Evolutionary conservation across 2,329 filamentous ascomycete species (phyloP).

Genomic region (Delphinella strobiligena): DNA sequence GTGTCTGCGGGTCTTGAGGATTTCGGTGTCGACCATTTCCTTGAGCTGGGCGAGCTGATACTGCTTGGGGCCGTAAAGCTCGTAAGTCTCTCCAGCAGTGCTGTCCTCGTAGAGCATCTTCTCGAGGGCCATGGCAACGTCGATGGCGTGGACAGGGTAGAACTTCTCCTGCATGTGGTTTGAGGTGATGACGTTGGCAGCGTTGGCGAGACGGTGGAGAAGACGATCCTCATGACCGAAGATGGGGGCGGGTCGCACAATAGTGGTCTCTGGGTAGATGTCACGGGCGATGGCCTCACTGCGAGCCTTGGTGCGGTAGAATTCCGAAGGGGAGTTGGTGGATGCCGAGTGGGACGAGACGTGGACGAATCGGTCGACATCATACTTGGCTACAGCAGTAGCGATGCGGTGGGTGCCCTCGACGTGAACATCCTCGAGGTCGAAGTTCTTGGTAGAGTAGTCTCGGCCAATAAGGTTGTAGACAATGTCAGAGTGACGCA

Average conservation of each 20-base stretch:
- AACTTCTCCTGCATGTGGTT: constrained; percentile 91
- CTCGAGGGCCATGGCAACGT: constrained; percentile 82
- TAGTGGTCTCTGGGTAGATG: constrained; percentile 94
- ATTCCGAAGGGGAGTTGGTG: constrained; percentile 69
- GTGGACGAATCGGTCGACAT: constrained; percentile 92
- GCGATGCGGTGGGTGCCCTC: constrained; percentile 86
- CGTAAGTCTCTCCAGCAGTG: constrained; percentile 81
- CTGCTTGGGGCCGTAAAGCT: constrained; percentile 86
- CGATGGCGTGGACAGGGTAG: constrained; percentile 84
- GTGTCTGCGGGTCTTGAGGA: constrained; percentile 77
- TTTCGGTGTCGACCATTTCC: constrained; percentile 80
- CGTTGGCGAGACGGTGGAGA: constrained; percentile 70
- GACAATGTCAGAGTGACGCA: constrained; percentile 92
- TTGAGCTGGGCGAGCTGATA: constrained; percentile 84
- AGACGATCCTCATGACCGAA: constrained; percentile 94
- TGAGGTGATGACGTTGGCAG: constrained; percentile 71
- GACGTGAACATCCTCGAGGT: constrained; percentile 81
- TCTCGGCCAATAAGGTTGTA: constrained; percentile 92
- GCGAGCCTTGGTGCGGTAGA: constrained; percentile 79
- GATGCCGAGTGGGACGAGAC: constrained; percentile 90
- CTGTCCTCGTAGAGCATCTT: constrained; percentile 81
- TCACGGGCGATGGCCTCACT: constrained; percentile 73
- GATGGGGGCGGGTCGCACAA: constrained; percentile 84
- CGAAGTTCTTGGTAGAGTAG: constrained; percentile 98
- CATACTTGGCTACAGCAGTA: constrained; percentile 93